Base-by-base conservation (phyloP, 345 rosid genomes). In the Eucalyptus pumila region DNA sequence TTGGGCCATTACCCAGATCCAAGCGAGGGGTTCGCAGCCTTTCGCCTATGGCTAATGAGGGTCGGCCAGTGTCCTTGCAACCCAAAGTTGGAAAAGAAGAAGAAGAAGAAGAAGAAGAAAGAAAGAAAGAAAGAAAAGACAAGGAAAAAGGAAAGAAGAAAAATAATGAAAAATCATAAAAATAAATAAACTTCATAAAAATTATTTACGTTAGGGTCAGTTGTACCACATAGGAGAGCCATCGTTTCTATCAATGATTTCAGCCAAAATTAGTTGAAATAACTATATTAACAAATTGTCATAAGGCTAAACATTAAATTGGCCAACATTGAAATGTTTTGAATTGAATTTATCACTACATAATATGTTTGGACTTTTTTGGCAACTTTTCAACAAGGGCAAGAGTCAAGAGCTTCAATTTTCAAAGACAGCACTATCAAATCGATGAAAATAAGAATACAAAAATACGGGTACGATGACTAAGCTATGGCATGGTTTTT, bases 21-120 rank as follows among this genome's bases (percentile, higher is more conserved):
- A 30, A 62, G 69, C 4, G 0, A 12, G 34, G 14, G 34, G 32
- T 12, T 52, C 2, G 1, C 4, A 12, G 3, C 32, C 69, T 13
- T 6, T 27, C 8, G 16, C 32, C 32, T 27, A 13, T 27, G 76
- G 21, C 11, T 7, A 5, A 6, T 14, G 21, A 67, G 76, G 34
- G 76, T 4, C 2, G 0, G 4, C 11, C 5, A 4, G 2, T 4
- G 0, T 21, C 58, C 58, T 52, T 52, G 1, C 5, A 0, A 4
- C 16, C 16, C 17, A 27, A 13, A 27, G 34, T 62, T 62, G 34
- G 7, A 13, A 27, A 3, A 60, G 14, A 60, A 52, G 23, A 19
- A 8, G 4, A 16, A 51, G n/a, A n/a, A n/a, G 62, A 21, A 56
- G 12, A 60, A 12, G 2, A 26, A 60, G 13, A 11, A 23, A 1